Evolutionary conservation across 2,329 filamentous ascomycete genomes (phyloP).

Genomic region (Myriosclerotinia curreyana): DNA sequence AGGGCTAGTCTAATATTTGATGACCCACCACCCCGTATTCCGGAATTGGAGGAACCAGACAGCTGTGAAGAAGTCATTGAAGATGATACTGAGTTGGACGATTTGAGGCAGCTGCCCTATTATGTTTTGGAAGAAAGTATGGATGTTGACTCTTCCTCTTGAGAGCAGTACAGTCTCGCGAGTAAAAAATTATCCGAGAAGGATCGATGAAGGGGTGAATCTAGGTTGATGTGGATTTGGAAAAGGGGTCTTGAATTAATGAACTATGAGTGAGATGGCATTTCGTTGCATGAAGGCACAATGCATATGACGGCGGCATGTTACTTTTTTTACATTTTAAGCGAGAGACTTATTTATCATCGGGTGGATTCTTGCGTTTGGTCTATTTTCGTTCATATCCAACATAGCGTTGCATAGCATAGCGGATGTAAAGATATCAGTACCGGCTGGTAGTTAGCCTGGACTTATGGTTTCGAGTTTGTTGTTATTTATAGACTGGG

Average conservation of each 20-base stretch:
- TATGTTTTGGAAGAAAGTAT: constrained; percentile 33
- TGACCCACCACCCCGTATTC: constrained; percentile 39
- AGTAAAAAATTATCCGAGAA: constrained; percentile 21
- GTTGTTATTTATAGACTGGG: constrained; percentile 11
- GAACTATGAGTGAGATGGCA: constrained; percentile 15
- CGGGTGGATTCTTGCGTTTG: background rate
- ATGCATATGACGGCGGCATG: constrained; percentile 9
- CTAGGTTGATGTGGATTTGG: constrained; percentile 16
- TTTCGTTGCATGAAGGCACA: constrained; percentile 3
- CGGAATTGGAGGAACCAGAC: constrained; percentile 39
- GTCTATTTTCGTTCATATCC: background rate
- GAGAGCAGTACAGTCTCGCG: constrained; percentile 9
- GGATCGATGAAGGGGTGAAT: constrained; percentile 17
- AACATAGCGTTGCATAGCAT: constrained; percentile 14
- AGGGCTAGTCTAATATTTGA: constrained; percentile 38
- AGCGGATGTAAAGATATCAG: constrained; percentile 15
- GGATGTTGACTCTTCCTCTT: constrained; percentile 33
- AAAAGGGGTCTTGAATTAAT: constrained; percentile 5
- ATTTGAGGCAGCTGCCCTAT: constrained; percentile 33
- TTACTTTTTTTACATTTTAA: background rate
- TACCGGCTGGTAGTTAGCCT: background rate
- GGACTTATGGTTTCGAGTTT: background rate
- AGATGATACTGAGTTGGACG: constrained; percentile 29
- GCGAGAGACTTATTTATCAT: background rate
- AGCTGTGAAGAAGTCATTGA: constrained; percentile 37